These are phyloP conservation scores for Micractinium sp. DNA, from an alignment of 139 green algal genomes.

Conservation along the genomic window DNA sequence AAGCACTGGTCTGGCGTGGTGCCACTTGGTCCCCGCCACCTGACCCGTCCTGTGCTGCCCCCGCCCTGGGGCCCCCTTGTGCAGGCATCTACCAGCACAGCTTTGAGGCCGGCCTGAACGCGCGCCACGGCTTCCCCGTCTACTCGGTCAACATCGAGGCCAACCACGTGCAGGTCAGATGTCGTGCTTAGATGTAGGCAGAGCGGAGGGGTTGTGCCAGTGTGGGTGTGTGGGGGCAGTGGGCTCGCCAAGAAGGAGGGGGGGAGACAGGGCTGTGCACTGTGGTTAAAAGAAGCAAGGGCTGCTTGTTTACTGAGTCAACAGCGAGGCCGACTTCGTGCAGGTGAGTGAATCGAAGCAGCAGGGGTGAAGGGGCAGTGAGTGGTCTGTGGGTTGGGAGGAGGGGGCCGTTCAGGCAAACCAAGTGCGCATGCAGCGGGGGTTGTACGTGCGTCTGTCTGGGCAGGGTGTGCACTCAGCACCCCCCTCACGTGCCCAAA, in stretches of 20 bases:
- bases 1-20: too few relatives aligned
- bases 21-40: too few relatives aligned
- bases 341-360: too few relatives aligned
- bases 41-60: not conserved
- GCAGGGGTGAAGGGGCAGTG: too few relatives aligned
- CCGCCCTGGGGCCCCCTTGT: not conserved
- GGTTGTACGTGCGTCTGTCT: too few relatives aligned
- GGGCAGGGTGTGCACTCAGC: not conserved
- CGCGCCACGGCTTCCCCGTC: conserved; percentile 91
- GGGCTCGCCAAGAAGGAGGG: too few relatives aligned
- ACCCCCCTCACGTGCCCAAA: not conserved
- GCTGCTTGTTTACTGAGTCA: too few relatives aligned
- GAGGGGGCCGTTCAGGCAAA: too few relatives aligned
- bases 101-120: conserved; percentile 92
- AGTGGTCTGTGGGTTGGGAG: too few relatives aligned
- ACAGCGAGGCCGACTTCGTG: not conserved
- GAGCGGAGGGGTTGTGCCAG: not conserved
- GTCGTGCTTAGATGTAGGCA: not conserved
- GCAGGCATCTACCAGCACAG: conserved; percentile 89
- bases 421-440: too few relatives aligned
- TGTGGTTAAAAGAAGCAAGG: too few relatives aligned
- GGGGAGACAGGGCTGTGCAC: not conserved
- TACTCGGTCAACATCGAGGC: conserved; percentile 96
- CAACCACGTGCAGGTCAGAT: conserved; percentile 77
- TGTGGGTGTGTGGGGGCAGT: too few relatives aligned